Evolutionary conservation across 441 rosid species (phyloP).

Genomic region (Populus hybrid): DNA sequence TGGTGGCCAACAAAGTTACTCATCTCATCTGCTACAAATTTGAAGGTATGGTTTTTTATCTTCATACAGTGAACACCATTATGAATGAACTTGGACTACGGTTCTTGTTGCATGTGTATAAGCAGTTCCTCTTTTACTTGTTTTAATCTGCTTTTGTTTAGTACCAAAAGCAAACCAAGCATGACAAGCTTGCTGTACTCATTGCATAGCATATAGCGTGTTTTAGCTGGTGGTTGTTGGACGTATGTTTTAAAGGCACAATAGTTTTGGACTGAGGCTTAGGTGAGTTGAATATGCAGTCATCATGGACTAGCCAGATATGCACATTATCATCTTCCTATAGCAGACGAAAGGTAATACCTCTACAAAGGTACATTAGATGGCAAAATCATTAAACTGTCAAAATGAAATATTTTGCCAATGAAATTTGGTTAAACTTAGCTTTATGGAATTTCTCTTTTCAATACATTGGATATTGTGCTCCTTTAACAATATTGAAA

Average conservation of each 20-base stretch:
- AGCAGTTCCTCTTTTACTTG: neutral
- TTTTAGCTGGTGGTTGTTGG: neutral
- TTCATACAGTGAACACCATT: neutral
- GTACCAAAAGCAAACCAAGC: neutral
- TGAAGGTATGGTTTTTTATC: conserved; percentile 54
- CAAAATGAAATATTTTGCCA: too few relatives aligned
- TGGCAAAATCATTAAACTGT: too few relatives aligned
- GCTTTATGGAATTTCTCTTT: neutral
- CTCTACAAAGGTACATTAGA: too few relatives aligned
- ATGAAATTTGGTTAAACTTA: too few relatives aligned
- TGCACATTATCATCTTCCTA: neutral
- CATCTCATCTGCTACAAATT: conserved; percentile 95
- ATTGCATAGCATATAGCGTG: neutral
- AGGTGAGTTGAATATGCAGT: neutral
- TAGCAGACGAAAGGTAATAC: too few relatives aligned
- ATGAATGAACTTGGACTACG: neutral
- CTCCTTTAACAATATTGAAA: neutral
- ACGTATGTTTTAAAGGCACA: neutral
- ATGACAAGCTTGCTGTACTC: neutral
- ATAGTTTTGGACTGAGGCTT: neutral
- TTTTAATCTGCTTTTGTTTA: neutral
- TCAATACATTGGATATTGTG: neutral
- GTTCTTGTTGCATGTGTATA: neutral
- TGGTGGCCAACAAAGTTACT: conserved; percentile 83
- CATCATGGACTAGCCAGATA: neutral